Base-by-base conservation (phyloP, 2,329 filamentous ascomycete species). In the Paecilomyces sp. region DNA sequence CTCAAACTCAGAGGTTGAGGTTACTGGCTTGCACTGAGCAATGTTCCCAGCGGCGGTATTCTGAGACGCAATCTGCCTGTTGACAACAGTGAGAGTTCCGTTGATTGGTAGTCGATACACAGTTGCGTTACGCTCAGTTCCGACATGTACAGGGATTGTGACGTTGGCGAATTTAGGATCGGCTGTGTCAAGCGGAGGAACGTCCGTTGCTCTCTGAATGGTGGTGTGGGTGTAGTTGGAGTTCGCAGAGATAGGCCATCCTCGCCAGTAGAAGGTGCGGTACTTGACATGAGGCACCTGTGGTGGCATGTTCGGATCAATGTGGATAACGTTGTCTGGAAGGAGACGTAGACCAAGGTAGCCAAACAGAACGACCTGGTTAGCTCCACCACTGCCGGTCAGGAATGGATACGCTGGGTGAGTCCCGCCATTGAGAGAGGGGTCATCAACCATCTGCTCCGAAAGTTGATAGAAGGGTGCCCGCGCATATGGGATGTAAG, bases 341-440 rank as follows among this genome's bases (percentile, higher is more conserved):
- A 83, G 79, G 1, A 87, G 76, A 12, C 86, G 81, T 3, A 88
- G 77, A 1, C 88, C 87, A 0, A 89, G 79, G 68, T 87, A 90
- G 0, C 87, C 88, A 65, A 86, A 89, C 1, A 88, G 79, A 0
- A 82, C 83, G 25, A 89, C 83, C 69, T 88, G 87, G 63, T 88
- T 83, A 13, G 86, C 83, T 57, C 88, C 88, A 22, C 88, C 88
- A 67, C 88, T 84, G 3, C 88, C 88, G 0, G 88, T 90, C 25
- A 90, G 73, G 75, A 90, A 90, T 0, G 88, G 87, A 66, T 83
- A 90, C 0, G 87, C 87, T 0, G 88, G 86, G 61, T 89, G 85
- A 0, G 85, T 86, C 34, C 85, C 85, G 18, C 87, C 87, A 58
- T 89, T 90, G 1, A 75, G 70, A 15, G 75, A 75, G 60, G 79